Base-by-base conservation (phyloP, 345 rosid species). In the Orychophragmus violaceus region DNA sequence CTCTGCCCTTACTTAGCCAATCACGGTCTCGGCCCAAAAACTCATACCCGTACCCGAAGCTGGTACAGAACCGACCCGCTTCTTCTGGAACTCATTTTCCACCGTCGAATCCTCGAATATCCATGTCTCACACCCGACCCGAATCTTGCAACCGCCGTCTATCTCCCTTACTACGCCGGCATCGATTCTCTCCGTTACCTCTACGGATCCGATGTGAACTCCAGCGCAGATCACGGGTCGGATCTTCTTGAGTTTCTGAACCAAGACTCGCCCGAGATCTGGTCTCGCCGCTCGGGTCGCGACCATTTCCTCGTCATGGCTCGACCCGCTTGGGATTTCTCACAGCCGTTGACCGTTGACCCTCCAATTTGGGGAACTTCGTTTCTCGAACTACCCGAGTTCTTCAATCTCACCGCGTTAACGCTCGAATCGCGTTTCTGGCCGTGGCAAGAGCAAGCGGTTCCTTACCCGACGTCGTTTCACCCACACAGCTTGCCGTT, bases 281-380 rank as follows among this genome's bases (percentile, higher is more conserved):
- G 96, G 99, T 56, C 71, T 23, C 81, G 84, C 3, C 60, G 67
- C 29, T 48, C 62, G 3, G 92, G 99, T 37, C 80, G 76, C 39
- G 97, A 94, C 67, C 99, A 94, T 79, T 88, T 94, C 71, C 74
- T 88, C 45, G 82, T 94, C 9, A 88, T 94, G 90, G 84, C 99
- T 4, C 78, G 97, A 6, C 97, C 97, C 28, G 97, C 96, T 51
- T 94, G 92, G 97, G 99, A 88, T 73, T 93, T 93, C 77, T 90
- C 97, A 0, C 96, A 90, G 76, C 76, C 90, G 10, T 63, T 79
- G 55, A 65, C 82, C 59, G 71, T 46, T 59, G 94, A 93, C 67
- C 96, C 92, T 8, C 96, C 96, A 0, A 29, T 88, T 2, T 90
- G 99, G 99, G 99, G 99, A 0, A 93, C 97, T 10, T 93, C 97